These are phyloP conservation scores for Cylindrotheca fusiformis DNA, from an alignment of 108 stramenopile genomes.

Conservation along the genomic window DNA sequence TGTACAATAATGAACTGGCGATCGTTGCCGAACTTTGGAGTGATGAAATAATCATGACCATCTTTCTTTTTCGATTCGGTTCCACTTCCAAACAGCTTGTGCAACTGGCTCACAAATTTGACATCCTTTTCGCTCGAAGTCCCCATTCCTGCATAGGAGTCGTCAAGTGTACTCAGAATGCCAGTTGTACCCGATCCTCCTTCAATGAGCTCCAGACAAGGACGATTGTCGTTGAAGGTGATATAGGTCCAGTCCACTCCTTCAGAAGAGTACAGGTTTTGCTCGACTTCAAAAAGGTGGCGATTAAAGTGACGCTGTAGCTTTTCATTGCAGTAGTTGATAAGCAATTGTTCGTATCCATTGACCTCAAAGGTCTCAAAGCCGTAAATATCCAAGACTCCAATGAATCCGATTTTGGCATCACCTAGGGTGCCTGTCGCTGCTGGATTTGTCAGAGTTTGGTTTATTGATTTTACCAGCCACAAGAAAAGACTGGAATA, in stretches of 20 bases:
- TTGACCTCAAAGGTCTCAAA: constrained; percentile 95
- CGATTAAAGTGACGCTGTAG: constrained; percentile 94
- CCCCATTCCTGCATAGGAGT: constrained; percentile 89
- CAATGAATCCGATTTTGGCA: constrained; percentile 69
- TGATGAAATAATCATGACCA: constrained; percentile 76
- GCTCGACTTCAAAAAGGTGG: constrained; percentile 95
- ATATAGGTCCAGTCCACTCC: constrained; percentile 97
- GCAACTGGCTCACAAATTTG: constrained; percentile 86
- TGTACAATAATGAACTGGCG: constrained; percentile 86
- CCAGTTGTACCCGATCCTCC: constrained; percentile 73
- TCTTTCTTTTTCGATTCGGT: constrained; percentile 48
- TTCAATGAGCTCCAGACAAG: constrained; percentile 95
- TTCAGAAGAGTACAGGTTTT: constrained; percentile 87
- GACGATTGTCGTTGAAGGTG: constrained; percentile 97
- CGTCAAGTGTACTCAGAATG: constrained; percentile 84
- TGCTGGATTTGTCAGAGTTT: constrained; percentile 40
- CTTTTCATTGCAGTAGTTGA: constrained; percentile 96
- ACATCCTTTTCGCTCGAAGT: constrained; percentile 76
- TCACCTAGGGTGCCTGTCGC: background rate
- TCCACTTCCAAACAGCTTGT: constrained; percentile 72
- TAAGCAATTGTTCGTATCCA: constrained; percentile 94
- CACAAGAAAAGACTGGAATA: constrained; percentile 91
- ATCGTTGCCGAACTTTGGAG: constrained; percentile 90
- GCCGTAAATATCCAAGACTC: constrained; percentile 96
- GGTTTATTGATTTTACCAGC: constrained; percentile 87